Base-by-base conservation (phyloP, 2,329 filamentous ascomycete genomes). In the Talaromyces pinophilus region DNA sequence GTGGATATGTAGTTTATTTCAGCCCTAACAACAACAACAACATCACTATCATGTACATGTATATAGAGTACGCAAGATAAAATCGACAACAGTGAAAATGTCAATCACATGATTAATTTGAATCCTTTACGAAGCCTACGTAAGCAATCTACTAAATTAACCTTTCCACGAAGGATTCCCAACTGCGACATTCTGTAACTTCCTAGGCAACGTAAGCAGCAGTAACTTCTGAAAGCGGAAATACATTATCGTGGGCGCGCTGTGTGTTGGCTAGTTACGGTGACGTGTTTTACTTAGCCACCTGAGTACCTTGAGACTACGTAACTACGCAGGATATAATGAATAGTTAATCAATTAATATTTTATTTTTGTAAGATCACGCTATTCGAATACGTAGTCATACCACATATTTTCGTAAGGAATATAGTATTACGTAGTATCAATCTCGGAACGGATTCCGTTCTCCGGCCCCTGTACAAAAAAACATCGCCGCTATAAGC, bases 1-100 rank as follows among this genome's bases (percentile, higher is more conserved):
- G 59, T 61, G 59, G 59, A 48, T 48, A 61, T 61, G 59, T 61
- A 61, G 59, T 61, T 61, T 61, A 61, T 19, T 61, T 48, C 59
- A 48, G 38, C 59, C 42, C 40, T 48, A 33, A 40, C 19, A 22
- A 25, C 35, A 5, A 17, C 44, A 48, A 22, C 44, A 48, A 0
- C 44, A 22, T 10, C 3, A 1, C 11, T 5, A 54, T 8, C 2
- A 25, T 25, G 46, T 25, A 50, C 8, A 7, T 35, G 3, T 3
- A 19, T n/a, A 22, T 8, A 10, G 3, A 57, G 33, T 10, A 44
- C 17, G 40, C 33, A 38, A 25, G 2, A 25, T 25, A 22, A 19
- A 44, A n/a, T 44, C 42, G 5, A 44, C 17, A 13, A 44, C 17
- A 35, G 33, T 35, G 33, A 35, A 35, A 35, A 11, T 35, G 33